Evolutionary conservation across 495 filamentous ascomycete genomes (phyloP).

Genomic region (Neurospora cerealis): DNA sequence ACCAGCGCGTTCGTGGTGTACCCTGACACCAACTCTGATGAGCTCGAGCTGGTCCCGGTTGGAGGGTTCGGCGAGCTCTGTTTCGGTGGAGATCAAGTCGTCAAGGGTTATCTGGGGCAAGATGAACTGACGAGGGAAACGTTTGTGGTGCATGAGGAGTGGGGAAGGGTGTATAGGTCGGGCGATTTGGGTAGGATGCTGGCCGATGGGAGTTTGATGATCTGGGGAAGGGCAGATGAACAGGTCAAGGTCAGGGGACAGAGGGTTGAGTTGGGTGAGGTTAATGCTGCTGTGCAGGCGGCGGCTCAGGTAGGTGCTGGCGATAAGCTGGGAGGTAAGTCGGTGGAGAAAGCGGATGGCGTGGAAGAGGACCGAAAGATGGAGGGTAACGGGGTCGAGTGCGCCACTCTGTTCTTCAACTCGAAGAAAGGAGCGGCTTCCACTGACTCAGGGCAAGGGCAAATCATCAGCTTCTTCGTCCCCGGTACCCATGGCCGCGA

Average conservation of each 20-base stretch:
- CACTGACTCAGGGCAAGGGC: slow-evolving; percentile 17
- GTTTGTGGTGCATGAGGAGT: slow-evolving; percentile 54
- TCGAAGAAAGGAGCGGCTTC: slow-evolving; percentile 2
- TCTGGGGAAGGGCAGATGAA: slow-evolving; percentile 63
- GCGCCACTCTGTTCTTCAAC: slow-evolving; percentile 40
- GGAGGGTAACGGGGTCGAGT: slow-evolving; percentile 10
- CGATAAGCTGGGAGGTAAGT: neutral
- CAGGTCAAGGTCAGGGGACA: slow-evolving; percentile 79
- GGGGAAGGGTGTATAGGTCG: slow-evolving; percentile 59
- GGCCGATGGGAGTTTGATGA: slow-evolving; percentile 57
- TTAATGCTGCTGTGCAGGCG: slow-evolving; percentile 45
- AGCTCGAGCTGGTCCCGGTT: slow-evolving; percentile 37
- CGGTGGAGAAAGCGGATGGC: slow-evolving; percentile 14
- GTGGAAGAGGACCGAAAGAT: slow-evolving; percentile 19
- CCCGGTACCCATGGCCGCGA: slow-evolving; percentile 13
- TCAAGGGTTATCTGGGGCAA: slow-evolving; percentile 57
- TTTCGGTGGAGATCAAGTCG: slow-evolving; percentile 74
- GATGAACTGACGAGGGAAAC: slow-evolving; percentile 43
- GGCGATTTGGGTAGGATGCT: slow-evolving; percentile 66
- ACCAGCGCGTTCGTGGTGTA: slow-evolving; percentile 60
- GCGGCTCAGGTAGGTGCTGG: neutral
- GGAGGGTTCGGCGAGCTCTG: slow-evolving; percentile 73
- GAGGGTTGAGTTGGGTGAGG: slow-evolving; percentile 69
- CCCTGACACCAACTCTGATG: slow-evolving; percentile 17
- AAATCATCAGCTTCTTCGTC: slow-evolving; percentile 52